phyloP scores from a whole-genome alignment of 805 yeast genomes.

The Starmerella etchellsii region DNA sequence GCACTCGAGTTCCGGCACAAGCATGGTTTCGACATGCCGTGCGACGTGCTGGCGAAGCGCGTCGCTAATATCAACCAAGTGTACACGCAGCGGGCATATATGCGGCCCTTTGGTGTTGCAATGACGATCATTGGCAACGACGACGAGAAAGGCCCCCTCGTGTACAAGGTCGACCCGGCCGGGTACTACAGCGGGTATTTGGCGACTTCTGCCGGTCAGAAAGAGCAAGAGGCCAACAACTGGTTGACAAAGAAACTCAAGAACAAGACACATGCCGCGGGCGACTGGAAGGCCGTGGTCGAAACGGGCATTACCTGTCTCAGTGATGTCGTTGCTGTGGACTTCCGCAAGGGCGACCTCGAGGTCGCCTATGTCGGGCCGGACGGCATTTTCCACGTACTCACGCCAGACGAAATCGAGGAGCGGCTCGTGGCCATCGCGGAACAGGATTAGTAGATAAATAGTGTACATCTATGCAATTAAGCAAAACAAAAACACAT shows the following conservation, averaged over 20 bases:
- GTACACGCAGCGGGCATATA: slow-evolving; percentile 94
- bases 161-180: slow-evolving; percentile 93
- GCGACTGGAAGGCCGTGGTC: slow-evolving; percentile 79
- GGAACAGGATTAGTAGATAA: slow-evolving; percentile 60
- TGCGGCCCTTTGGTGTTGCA: slow-evolving; percentile 96
- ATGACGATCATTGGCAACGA: slow-evolving; percentile 78
- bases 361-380: slow-evolving; percentile 82
- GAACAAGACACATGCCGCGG: slow-evolving; percentile 52
- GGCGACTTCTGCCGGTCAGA: slow-evolving; percentile 93
- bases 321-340: slow-evolving; percentile 79
- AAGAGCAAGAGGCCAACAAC: slow-evolving; percentile 89
- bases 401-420: slow-evolving; percentile 80
- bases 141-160: slow-evolving; percentile 78
- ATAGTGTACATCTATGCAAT: not conserved
- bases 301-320: slow-evolving; percentile 81
- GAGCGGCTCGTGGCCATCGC: slow-evolving; percentile 90
- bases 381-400: slow-evolving; percentile 50
- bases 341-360: slow-evolving; percentile 82
- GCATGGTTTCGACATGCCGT: slow-evolving; percentile 95
- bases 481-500: too few species aligned
- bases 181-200: slow-evolving; percentile 85
- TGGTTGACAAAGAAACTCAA: slow-evolving; percentile 83
- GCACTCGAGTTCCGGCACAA: slow-evolving; percentile 90
- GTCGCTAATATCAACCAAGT: slow-evolving; percentile 93
- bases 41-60: slow-evolving; percentile 80